Evolutionary conservation across 225 moss, liverwort and hornwort species (phyloP).

Genomic region (Polytrichum formosum): DNA sequence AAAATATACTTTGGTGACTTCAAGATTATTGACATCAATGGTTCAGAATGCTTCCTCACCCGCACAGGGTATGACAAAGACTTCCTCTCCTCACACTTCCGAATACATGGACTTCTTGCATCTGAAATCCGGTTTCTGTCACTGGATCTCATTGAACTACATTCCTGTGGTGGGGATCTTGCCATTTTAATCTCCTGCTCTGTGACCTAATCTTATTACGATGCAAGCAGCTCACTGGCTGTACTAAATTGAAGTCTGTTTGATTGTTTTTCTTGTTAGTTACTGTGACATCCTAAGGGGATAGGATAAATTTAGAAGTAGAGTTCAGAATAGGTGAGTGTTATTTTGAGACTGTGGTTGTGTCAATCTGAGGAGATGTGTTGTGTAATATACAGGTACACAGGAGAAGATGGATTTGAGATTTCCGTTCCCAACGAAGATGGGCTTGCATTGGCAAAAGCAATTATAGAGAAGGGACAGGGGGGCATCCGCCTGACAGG

Average conservation of each 20-base stretch:
- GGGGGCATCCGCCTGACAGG: constrained; percentile 84
- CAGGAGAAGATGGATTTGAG: constrained; percentile 97
- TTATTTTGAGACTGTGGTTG: background rate
- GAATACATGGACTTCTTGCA: too few relatives aligned
- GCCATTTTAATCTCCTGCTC: background rate
- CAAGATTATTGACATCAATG: constrained; percentile 78
- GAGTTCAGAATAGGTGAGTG: background rate
- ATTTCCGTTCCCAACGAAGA: constrained; percentile 85
- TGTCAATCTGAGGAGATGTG: background rate
- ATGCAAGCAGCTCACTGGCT: too few relatives aligned
- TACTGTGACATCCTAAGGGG: background rate
- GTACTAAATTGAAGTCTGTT: background rate
- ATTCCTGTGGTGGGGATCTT: background rate
- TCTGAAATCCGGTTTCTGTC: too few relatives aligned
- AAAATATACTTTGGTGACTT: constrained; percentile 91
- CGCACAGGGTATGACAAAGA: constrained; percentile 66
- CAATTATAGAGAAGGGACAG: constrained; percentile 65
- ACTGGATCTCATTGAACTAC: too few relatives aligned
- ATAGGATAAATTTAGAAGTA: too few relatives aligned
- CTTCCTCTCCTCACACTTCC: too few relatives aligned
- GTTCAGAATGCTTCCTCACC: constrained; percentile 79
- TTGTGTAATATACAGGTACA: constrained; percentile 55
- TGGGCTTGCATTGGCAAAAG: constrained; percentile 68
- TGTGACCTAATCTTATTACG: background rate
- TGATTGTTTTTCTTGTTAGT: background rate